phyloP scores from a whole-genome alignment of 768 basidiomycete species.

The Mrakia gelida region DNA sequence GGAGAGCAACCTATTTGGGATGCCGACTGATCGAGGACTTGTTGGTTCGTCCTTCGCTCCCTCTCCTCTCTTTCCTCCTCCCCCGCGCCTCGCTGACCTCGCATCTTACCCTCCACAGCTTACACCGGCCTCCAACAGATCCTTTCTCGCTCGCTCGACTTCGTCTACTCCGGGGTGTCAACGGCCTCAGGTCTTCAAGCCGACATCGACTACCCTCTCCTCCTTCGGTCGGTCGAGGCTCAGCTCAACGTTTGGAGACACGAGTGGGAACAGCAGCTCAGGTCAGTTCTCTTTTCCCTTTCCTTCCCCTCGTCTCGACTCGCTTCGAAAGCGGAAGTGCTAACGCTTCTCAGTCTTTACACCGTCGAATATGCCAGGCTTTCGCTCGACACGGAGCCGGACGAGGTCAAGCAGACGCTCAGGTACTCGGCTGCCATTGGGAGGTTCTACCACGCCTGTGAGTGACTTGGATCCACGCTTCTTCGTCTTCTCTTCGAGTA shows the following conservation, averaged over 20 bases:
- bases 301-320: not conserved
- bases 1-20: constrained; percentile 52
- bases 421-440: constrained; percentile 19
- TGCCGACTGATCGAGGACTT: constrained; percentile 64
- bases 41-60: constrained; percentile 43
- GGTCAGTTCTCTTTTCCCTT: not conserved
- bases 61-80: constrained; percentile 51
- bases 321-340: not conserved
- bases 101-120: not conserved
- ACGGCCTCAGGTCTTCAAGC: constrained; percentile 75
- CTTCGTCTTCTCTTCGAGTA: not conserved
- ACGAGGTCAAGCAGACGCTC: constrained; percentile 6
- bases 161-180: constrained; percentile 72
- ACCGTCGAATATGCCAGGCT: not conserved
- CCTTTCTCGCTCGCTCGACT: constrained; percentile 79
- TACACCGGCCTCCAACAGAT: constrained; percentile 75
- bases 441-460: constrained; percentile 28
- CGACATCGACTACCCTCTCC: constrained; percentile 76
- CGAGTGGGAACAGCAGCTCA: constrained; percentile 10
- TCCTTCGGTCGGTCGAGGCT: constrained; percentile 77
- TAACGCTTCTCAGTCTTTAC: not conserved
- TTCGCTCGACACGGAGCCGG: not conserved
- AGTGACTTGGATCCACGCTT: not conserved
- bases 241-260: constrained; percentile 51
- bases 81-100: no score